A percentile compares a stretch with the other conserved stretches of the same genome.
Conservation (phyloP, 441 rosid species). For the Eutrema salsugineum region DNA sequence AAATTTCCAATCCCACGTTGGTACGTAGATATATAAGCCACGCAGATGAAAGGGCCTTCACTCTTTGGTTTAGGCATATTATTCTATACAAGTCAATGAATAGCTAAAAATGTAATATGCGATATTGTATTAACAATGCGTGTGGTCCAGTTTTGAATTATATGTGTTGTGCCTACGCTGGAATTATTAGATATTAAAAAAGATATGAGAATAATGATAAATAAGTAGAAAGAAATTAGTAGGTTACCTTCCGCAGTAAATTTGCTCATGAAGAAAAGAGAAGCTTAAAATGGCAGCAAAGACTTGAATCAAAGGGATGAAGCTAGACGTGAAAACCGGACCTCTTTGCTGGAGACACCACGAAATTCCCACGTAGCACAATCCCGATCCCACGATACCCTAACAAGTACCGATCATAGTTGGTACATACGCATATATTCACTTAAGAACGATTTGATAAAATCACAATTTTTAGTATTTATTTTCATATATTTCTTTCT, state of each 20-base stretch:
- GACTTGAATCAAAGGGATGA: constrained; percentile 36
- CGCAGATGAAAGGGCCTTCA: neutral
- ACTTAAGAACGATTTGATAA: neutral
- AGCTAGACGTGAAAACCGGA: constrained; percentile 34
- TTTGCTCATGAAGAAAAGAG: constrained; percentile 33
- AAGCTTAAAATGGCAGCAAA: constrained; percentile 34
- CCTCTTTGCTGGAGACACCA: constrained; percentile 35
- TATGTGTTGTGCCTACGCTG: neutral
- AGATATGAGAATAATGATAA: neutral
- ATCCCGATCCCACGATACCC: constrained; percentile 51
- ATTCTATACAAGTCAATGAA: neutral
- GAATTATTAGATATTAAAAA: neutral
- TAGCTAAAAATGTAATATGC: neutral
- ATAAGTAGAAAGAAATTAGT: neutral
- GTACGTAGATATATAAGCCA: neutral
- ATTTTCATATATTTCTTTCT: too few species aligned
- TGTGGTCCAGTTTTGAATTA: neutral
- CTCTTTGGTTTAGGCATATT: neutral
- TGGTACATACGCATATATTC: neutral
- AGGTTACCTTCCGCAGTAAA: constrained; percentile 34
- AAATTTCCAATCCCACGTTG: neutral
- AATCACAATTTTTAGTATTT: neutral
- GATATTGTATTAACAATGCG: neutral
- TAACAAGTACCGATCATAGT: constrained; percentile 3
- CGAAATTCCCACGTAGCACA: constrained; percentile 29